These are phyloP conservation scores for Penicillium egyptiacum DNA, from an alignment of 495 filamentous ascomycete species.

Conservation along the genomic window DNA sequence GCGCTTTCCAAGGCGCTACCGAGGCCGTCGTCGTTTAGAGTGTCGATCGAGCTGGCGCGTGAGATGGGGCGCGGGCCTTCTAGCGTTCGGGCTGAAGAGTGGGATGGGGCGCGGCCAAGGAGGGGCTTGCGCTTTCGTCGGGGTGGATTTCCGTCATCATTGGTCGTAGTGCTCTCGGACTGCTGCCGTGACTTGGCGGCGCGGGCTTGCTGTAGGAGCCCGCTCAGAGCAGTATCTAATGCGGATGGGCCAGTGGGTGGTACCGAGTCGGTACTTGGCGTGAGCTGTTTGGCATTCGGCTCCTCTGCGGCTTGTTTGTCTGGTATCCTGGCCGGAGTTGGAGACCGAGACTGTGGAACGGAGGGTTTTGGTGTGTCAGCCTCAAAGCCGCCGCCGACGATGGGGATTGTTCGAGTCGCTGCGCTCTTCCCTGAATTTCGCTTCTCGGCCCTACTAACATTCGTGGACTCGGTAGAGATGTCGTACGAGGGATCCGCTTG, in stretches of 20 bases:
- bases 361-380: slow-evolving; percentile 32
- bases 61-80: slow-evolving; percentile 30
- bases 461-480: neutral
- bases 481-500: slow-evolving; percentile 3
- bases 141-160: slow-evolving; percentile 20
- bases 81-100: slow-evolving; percentile 32
- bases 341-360: slow-evolving; percentile 32
- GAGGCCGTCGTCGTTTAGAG: slow-evolving; percentile 54
- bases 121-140: slow-evolving; percentile 42
- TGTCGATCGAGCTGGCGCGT: slow-evolving; percentile 55
- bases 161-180: slow-evolving; percentile 15
- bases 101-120: slow-evolving; percentile 51
- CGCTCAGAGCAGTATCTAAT: slow-evolving; percentile 41
- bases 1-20: slow-evolving; percentile 46
- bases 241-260: slow-evolving; percentile 27
- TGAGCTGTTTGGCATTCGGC: slow-evolving; percentile 18
- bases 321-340: slow-evolving; percentile 18
- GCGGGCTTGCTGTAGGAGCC: slow-evolving; percentile 44
- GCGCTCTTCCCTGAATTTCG: slow-evolving; percentile 5
- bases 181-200: slow-evolving; percentile 36
- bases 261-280: slow-evolving; percentile 16
- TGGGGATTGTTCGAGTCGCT: slow-evolving; percentile 12
- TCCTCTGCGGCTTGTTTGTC: slow-evolving; percentile 12
- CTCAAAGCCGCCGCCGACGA: slow-evolving; percentile 25
- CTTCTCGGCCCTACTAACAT: neutral